Base-by-base conservation (phyloP, 768 basidiomycete genomes). In the Boletus pseudopeckii region DNA sequence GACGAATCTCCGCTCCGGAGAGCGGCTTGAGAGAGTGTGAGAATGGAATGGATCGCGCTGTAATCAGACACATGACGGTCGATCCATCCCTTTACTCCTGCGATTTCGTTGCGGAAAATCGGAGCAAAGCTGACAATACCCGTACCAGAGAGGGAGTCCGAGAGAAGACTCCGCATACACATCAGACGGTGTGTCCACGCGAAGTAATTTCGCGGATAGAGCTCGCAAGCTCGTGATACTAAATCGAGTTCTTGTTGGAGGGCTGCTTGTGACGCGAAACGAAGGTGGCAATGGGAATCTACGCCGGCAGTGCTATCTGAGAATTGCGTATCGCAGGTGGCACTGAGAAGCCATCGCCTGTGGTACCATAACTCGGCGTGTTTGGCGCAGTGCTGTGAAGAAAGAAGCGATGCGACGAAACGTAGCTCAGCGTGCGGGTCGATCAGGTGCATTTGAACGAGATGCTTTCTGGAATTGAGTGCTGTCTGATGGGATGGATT, bases 401-500 rank as follows among this genome's bases (percentile, higher is more conserved):
- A 78, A 30, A 79, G 73, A 39, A 85, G 67, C 24, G 82, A 74
- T 22, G 73, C 67, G 32, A 72, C 73, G 33, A 76, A 77, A 22
- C 52, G 55, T 26, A 89, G 71, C 57, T 90, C 87, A 33, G 66
- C 55, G n/a, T 64, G 53, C 9, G 75, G 63, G 33, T 75, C 65
- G 17, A 82, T 64, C 6, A 60, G 11, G 2, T 71, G 71, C 3
- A 57, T 53, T n/a, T 62, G 57, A 18, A 86, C 70, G 22, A 86
- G 75, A 17, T 64, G 69, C 62, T 86, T 88, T 34, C 87, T 74
- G 6, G 71, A 57, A 61, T 88, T 86, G 34, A 88, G 69, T 3
- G 85, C 86, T 20, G 86, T 84, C 53, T 83, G 81, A 61, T 89
- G 83, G 0, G 82, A 83, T 32, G 88, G 83, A 67, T 88, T 89